A percentile compares a stretch with the other conserved stretches of the same genome.
Evolutionary conservation across 345 rosid species (phyloP).

Genomic region (Stellera chamaejasme): DNA sequence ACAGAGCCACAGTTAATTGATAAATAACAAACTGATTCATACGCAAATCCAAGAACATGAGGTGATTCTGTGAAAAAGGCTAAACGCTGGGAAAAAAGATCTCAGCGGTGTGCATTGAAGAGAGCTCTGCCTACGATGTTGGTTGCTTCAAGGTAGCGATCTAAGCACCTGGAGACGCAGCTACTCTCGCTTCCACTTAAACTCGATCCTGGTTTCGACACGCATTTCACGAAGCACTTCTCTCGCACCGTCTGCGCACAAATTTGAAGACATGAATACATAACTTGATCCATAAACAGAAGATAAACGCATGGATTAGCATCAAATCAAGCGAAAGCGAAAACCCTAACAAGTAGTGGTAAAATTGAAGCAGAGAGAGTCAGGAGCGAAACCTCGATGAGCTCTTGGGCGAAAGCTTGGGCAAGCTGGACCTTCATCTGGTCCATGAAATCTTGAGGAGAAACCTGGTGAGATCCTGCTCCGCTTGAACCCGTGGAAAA

Average conservation of each 20-base stretch:
- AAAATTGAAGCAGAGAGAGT: constrained; percentile 1
- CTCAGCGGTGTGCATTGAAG: constrained; percentile 41
- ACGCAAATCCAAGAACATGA: background rate
- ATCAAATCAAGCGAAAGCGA: background rate
- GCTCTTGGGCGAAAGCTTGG: constrained; percentile 76
- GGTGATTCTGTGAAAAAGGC: constrained; percentile 1
- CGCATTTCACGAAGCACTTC: constrained; percentile 88
- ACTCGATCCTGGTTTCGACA: constrained; percentile 90
- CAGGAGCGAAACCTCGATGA: constrained; percentile 44
- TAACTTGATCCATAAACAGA: too few species aligned
- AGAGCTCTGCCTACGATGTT: constrained; percentile 68
- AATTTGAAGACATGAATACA: background rate
- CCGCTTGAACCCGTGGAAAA: constrained; percentile 39
- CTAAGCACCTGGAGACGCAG: constrained; percentile 93
- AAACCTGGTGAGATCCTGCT: constrained; percentile 34
- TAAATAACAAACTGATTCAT: background rate
- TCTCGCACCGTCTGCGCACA: constrained; percentile 54
- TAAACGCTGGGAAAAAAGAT: constrained; percentile 1
- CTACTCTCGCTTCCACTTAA: constrained; percentile 87
- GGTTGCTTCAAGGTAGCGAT: constrained; percentile 94
- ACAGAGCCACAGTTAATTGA: too few species aligned
- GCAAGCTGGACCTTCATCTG: constrained; percentile 63
- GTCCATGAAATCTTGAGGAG: constrained; percentile 54
- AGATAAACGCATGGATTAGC: background rate
- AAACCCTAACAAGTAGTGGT: too few species aligned